phyloP scores from a whole-genome alignment of 768 basidiomycete species.

The Mycena crocata region DNA sequence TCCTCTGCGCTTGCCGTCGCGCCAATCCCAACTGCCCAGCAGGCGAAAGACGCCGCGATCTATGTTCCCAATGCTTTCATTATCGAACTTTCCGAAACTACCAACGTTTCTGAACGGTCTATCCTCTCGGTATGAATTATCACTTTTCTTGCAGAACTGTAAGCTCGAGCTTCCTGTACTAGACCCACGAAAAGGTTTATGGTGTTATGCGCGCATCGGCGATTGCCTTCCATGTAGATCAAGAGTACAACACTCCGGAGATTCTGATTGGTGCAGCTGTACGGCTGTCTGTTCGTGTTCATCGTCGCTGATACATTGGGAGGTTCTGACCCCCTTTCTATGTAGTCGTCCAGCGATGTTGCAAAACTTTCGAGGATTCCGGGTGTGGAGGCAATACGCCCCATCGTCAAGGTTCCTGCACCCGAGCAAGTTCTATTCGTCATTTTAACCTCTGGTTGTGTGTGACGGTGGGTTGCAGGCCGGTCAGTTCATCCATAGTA shows the following conservation, averaged over 20 bases:
- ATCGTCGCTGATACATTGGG: neutral
- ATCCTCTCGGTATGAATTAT: constrained; percentile 10
- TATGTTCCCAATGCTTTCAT: constrained; percentile 27
- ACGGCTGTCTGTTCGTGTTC: constrained; percentile 43
- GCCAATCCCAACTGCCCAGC: constrained; percentile 17
- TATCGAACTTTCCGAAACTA: constrained; percentile 16
- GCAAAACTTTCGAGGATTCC: constrained; percentile 43
- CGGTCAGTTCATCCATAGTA: constrained; percentile 39
- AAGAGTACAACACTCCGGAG: constrained; percentile 50
- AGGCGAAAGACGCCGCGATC: constrained; percentile 12
- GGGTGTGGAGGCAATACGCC: constrained; percentile 54
- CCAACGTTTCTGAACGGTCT: constrained; percentile 3
- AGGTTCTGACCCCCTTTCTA: neutral
- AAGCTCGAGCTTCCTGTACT: neutral
- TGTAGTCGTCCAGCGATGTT: constrained; percentile 40
- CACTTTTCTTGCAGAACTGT: neutral
- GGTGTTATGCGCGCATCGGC: constrained; percentile 38
- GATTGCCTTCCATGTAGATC: constrained; percentile 41
- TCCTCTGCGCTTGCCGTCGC: constrained; percentile 14
- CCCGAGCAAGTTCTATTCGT: constrained; percentile 33
- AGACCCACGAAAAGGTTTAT: constrained; percentile 52
- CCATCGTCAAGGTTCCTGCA: constrained; percentile 45
- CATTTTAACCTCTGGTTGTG: neutral
- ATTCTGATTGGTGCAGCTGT: constrained; percentile 57
- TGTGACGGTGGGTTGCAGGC: constrained; percentile 16